Evolutionary conservation across 345 rosid species (phyloP), one percentile per base, ranked within the genome.

Genomic region (Ricinus communis): DNA sequence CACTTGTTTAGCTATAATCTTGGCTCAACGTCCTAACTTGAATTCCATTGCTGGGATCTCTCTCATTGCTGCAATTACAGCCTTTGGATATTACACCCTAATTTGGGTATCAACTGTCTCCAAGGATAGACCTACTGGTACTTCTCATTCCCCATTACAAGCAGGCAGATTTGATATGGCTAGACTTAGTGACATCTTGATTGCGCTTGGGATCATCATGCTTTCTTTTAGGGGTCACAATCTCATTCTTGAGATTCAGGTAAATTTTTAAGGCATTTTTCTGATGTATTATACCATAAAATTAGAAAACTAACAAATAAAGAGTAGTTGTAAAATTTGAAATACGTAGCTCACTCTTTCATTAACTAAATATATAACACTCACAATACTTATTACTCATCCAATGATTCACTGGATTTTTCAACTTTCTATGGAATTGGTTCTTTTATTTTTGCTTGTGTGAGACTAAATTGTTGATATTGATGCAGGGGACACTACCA

Each of bases 221-320:
- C 82, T 88, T 18, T 70, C 84, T 0, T 88, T 86, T 43, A 77
- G 86, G 57, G 93, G 93, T 1, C 90, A 85, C 71, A 86, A 88
- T 68, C 84, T 88, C 1, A 66, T 88, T n/a, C 87, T 88, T 19
- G 93, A 88, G 71, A 88, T 88, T 8, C 88, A 87, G 86, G 89
- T 83, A 22, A 55, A 33, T 33, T 33, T 2, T 2, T 10, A 12
- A 1, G 3, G 15, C 2, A 27, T 4, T 2, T 31, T n/a, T 45
- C 10, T 45, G 2, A 21, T 41, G 51, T 14, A 43, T 14, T 51
- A 5, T 15, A 51, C 7, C 50, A 3, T 46, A n/a, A n/a, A n/a
- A n/a, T n/a, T n/a, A n/a, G n/a, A n/a, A n/a, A n/a, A n/a, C n/a
- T n/a, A n/a, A n/a, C n/a, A n/a, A n/a, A n/a, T n/a, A n/a, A n/a